Percentiles rank a stretch among this genome's conserved stretches.
Conservation (phyloP, 352 stramenopile species). For the Thalassiosira exigua region DNA sequence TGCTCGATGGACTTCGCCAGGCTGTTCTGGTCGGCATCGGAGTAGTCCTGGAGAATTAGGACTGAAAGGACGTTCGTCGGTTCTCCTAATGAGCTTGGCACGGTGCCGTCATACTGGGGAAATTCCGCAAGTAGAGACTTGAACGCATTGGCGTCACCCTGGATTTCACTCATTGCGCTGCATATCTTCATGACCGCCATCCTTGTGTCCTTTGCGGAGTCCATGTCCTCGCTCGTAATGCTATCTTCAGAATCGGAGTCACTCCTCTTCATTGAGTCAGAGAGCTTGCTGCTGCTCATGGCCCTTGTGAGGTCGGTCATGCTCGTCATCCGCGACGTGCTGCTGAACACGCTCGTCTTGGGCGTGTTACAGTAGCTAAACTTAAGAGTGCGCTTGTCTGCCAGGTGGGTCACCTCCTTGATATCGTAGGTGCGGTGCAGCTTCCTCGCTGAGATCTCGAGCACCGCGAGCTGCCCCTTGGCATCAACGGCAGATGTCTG, state of each 20-base stretch:
- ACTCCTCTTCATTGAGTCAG: slow-evolving; percentile 60
- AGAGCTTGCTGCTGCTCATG: slow-evolving; percentile 74
- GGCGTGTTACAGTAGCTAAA: slow-evolving; percentile 83
- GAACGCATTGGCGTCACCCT: slow-evolving; percentile 50
- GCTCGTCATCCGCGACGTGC: slow-evolving; percentile 73
- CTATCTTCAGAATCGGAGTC: slow-evolving; percentile 73
- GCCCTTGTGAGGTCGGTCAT: slow-evolving; percentile 82
- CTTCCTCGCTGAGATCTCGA: slow-evolving; percentile 88
- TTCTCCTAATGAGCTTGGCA: slow-evolving; percentile 38
- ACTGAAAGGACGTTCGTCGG: slow-evolving; percentile 88
- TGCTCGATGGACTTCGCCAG: slow-evolving; percentile 66
- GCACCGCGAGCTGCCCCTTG: slow-evolving; percentile 76
- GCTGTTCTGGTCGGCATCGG: slow-evolving; percentile 60
- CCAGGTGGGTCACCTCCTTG: slow-evolving; percentile 62
- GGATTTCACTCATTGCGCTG: slow-evolving; percentile 86
- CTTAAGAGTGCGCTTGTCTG: slow-evolving; percentile 67
- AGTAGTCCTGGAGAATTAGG: slow-evolving; percentile 70
- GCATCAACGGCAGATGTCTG: slow-evolving; percentile 49
- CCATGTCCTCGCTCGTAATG: slow-evolving; percentile 64
- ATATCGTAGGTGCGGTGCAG: slow-evolving; percentile 85
- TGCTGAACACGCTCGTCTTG: slow-evolving; percentile 76
- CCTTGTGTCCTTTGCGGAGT: slow-evolving; percentile 57
- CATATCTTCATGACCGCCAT: slow-evolving; percentile 89
- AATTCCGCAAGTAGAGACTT: slow-evolving; percentile 73
- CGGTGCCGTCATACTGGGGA: slow-evolving; percentile 72